Evolutionary conservation across 352 stramenopile genomes (phyloP).

Genomic region (Sclerospora graminicola): DNA sequence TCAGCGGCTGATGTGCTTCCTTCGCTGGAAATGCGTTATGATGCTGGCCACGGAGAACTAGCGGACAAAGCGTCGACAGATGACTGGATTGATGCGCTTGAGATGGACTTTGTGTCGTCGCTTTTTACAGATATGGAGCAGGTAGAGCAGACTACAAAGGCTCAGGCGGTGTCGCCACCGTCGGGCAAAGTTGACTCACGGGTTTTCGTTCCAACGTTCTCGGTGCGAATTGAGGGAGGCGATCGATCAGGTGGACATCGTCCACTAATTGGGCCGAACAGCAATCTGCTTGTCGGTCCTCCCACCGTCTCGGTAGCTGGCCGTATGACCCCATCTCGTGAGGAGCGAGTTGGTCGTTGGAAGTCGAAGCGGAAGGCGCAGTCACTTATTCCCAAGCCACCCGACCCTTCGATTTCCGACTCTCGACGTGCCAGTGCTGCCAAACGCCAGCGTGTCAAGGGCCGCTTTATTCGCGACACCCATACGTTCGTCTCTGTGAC

Average conservation of each 20-base stretch:
- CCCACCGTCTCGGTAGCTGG: constrained; percentile 26
- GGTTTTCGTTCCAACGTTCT: constrained; percentile 47
- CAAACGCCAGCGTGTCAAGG: constrained; percentile 57
- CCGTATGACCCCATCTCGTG: constrained; percentile 16
- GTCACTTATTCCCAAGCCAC: constrained; percentile 7
- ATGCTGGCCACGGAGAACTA: constrained; percentile 2
- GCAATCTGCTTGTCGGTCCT: constrained; percentile 31
- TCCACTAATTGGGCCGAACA: constrained; percentile 9
- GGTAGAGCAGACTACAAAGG: constrained; percentile 1
- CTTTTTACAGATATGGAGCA: constrained; percentile 42
- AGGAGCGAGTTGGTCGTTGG: constrained; percentile 21
- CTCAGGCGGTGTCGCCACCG: neutral
- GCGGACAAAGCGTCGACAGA: constrained; percentile 7
- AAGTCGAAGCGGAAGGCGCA: constrained; percentile 32
- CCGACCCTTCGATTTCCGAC: constrained; percentile 30
- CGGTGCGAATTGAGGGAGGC: constrained; percentile 36
- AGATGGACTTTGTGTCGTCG: constrained; percentile 35
- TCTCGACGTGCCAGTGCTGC: constrained; percentile 42
- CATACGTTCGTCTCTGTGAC: constrained; percentile 54
- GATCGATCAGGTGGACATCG: constrained; percentile 1
- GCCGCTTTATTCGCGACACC: constrained; percentile 46
- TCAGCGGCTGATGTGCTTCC: constrained; percentile 29
- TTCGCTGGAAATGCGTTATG: constrained; percentile 16
- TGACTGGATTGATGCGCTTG: constrained; percentile 43
- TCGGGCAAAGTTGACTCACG: constrained; percentile 28